These are phyloP conservation scores for Ganoderma meredithae DNA, from an alignment of 1,284 basidiomycete species.

Conservation along the genomic window DNA sequence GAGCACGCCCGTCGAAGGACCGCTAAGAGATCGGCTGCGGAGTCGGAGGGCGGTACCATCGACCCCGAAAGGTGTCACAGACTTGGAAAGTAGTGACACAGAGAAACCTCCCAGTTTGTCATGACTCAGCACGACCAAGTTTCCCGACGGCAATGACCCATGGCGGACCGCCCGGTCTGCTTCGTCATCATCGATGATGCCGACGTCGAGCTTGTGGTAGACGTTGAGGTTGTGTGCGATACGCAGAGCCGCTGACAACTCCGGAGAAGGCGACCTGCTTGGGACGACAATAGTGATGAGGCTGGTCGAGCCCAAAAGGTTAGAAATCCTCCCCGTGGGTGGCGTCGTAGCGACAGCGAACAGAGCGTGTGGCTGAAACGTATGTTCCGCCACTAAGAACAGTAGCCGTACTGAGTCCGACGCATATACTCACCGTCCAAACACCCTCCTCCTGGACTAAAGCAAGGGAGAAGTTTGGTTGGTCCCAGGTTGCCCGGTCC, in stretches of 20 bases:
- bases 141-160: constrained; percentile 50
- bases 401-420: not conserved
- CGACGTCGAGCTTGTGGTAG: constrained; percentile 75
- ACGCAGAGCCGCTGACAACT: constrained; percentile 60
- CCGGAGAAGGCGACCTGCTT: constrained; percentile 40
- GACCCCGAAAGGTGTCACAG: constrained; percentile 42
- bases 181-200: constrained; percentile 59
- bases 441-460: constrained; percentile 14
- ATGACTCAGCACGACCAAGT: constrained; percentile 64
- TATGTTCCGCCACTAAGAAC: not conserved
- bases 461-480: constrained; percentile 13
- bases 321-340: constrained; percentile 66
- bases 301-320: constrained; percentile 60
- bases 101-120: constrained; percentile 29
- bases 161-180: constrained; percentile 39
- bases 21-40: constrained; percentile 26
- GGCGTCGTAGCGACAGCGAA: constrained; percentile 33
- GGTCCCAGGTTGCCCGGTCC: constrained; percentile 23
- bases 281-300: constrained; percentile 67
- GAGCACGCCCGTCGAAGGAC: constrained; percentile 55
- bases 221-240: constrained; percentile 72
- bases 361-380: constrained; percentile 17
- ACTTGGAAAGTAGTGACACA: constrained; percentile 32
- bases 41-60: constrained; percentile 32
- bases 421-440: constrained; percentile 21